phyloP scores from a whole-genome alignment of 2,329 filamentous ascomycete genomes.

The Hypoxylon sp. region DNA sequence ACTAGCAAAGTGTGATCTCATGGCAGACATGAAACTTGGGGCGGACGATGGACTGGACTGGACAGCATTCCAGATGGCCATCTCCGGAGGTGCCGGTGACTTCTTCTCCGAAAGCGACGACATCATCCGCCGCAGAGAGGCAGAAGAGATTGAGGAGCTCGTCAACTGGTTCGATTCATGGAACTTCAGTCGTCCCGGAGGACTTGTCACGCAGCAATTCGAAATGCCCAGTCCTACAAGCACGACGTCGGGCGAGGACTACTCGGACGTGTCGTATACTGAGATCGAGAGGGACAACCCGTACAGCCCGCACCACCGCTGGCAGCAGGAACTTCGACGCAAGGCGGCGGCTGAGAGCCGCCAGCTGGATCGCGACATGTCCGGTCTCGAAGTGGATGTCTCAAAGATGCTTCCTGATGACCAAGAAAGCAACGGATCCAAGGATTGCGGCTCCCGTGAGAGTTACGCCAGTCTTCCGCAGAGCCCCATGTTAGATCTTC shows the following conservation, averaged over 20 bases:
- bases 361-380: slow-evolving; percentile 32
- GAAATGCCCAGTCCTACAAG: slow-evolving; percentile 52
- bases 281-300: slow-evolving; percentile 49
- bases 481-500: slow-evolving; percentile 63
- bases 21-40: slow-evolving; percentile 54
- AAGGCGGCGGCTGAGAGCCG: slow-evolving; percentile 32
- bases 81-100: slow-evolving; percentile 68
- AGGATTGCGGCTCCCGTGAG: slow-evolving; percentile 47
- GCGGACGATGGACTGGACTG: slow-evolving; percentile 69
- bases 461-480: slow-evolving; percentile 62
- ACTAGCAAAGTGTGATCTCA: slow-evolving; percentile 60
- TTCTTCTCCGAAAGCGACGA: slow-evolving; percentile 60
- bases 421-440: slow-evolving; percentile 31
- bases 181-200: slow-evolving; percentile 60
- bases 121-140: slow-evolving; percentile 55
- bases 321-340: slow-evolving; percentile 39
- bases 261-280: slow-evolving; percentile 48
- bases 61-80: slow-evolving; percentile 75
- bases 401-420: slow-evolving; percentile 32
- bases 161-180: slow-evolving; percentile 65
- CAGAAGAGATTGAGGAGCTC: slow-evolving; percentile 63
- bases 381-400: slow-evolving; percentile 31
- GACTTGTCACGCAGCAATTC: slow-evolving; percentile 51
- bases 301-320: slow-evolving; percentile 46
- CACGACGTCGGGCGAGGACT: slow-evolving; percentile 48